A percentile compares a stretch with the other conserved stretches of the same genome.
Conservation (phyloP, 148 eudicot species). For the Chenopodium berlandieri region DNA sequence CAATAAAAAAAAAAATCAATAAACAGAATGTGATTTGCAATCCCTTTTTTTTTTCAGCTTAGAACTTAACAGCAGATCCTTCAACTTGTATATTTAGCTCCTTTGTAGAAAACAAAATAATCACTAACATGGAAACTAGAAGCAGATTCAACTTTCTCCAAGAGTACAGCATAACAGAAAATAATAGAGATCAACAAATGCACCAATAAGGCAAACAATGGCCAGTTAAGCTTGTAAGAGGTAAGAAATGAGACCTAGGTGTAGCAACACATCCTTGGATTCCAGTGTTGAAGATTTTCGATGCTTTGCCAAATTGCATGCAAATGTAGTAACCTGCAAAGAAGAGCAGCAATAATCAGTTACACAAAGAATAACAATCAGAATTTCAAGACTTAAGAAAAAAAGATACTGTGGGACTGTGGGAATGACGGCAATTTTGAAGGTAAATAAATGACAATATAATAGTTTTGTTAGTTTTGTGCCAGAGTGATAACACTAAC, state of each 20-base stretch:
- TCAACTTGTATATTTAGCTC: neutral
- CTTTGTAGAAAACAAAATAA: slow-evolving; percentile 1
- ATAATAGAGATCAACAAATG: slow-evolving; percentile 6
- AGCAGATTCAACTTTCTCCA: slow-evolving; percentile 7
- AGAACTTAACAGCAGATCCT: neutral
- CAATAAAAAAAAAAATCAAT: neutral
- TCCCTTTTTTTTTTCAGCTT: neutral
- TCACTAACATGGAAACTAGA: slow-evolving; percentile 6
- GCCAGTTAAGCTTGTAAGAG: slow-evolving; percentile 5
- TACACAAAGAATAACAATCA: neutral
- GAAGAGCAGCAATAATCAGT: slow-evolving; percentile 1
- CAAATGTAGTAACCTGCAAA: slow-evolving; percentile 83
- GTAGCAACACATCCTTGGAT: slow-evolving; percentile 85
- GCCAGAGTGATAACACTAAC: neutral
- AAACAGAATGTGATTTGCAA: neutral
- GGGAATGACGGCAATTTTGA: neutral
- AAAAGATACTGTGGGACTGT: neutral
- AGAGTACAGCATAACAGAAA: neutral
- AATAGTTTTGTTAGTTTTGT: too few relatives aligned
- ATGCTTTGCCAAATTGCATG: slow-evolving; percentile 93
- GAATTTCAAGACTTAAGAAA: neutral
- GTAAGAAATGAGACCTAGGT: slow-evolving; percentile 63
- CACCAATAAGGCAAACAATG: neutral
- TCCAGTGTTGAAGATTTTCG: slow-evolving; percentile 88
- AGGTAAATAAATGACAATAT: neutral